Evolutionary conservation across 805 yeast genomes (phyloP).

Genomic region (Blastobotrys americana): DNA sequence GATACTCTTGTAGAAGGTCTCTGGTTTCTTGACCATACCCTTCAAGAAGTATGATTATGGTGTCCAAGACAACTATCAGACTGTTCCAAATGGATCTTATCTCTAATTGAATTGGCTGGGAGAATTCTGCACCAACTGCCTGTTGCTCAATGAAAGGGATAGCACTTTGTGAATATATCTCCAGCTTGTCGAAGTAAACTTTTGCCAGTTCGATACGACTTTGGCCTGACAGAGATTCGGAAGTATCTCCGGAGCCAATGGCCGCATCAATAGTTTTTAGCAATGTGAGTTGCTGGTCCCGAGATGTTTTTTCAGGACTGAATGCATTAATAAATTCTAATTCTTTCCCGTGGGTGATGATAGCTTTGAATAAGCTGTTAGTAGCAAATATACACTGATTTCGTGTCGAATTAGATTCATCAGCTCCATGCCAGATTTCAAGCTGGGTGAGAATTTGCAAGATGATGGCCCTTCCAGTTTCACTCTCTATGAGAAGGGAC

Average conservation of each 20-base stretch:
- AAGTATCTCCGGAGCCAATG: background rate
- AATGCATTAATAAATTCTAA: background rate
- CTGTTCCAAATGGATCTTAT: slow-evolving; percentile 10
- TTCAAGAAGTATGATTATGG: slow-evolving; percentile 7
- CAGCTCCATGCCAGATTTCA: background rate
- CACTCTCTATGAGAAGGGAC: slow-evolving; percentile 4
- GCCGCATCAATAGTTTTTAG: slow-evolving; percentile 17
- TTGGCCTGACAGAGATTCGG: background rate
- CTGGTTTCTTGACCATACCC: background rate
- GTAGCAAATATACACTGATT: background rate
- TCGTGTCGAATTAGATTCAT: background rate
- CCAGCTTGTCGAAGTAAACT: slow-evolving; percentile 1
- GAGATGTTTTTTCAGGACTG: background rate
- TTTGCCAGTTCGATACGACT: background rate
- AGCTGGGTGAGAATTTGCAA: background rate
- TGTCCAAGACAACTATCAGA: slow-evolving; percentile 11
- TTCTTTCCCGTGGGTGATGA: background rate
- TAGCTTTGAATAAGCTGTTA: background rate
- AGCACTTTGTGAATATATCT: background rate
- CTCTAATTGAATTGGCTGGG: slow-evolving; percentile 5
- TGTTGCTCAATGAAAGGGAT: slow-evolving; percentile 12
- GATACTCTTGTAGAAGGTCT: background rate
- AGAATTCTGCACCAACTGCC: slow-evolving; percentile 1
- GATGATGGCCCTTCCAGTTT: slow-evolving; percentile 2
- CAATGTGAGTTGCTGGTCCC: slow-evolving; percentile 11